These are phyloP conservation scores for Phytophthora tentaculata DNA, from an alignment of 352 stramenopile species.

Conservation along the genomic window DNA sequence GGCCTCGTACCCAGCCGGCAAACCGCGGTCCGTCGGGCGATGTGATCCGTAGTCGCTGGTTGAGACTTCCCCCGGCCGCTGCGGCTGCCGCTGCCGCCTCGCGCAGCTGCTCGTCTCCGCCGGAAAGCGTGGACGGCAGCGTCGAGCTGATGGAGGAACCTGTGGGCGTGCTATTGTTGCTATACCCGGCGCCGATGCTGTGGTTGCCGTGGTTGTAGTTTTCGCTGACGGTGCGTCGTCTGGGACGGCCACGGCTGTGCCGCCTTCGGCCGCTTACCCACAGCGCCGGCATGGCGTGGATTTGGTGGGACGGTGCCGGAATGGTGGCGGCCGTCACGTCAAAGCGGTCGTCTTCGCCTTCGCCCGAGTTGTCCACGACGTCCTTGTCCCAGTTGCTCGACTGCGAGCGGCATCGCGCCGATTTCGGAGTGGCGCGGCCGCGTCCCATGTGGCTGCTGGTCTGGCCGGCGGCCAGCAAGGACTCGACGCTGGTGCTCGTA, in stretches of 20 bases:
- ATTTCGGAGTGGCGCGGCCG: slow-evolving; percentile 29
- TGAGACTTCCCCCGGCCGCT: slow-evolving; percentile 20
- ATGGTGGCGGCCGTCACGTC: slow-evolving; percentile 50
- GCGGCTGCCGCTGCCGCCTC: slow-evolving; percentile 27
- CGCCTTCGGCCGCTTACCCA: slow-evolving; percentile 53
- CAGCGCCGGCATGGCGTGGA: slow-evolving; percentile 45
- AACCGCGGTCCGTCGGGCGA: slow-evolving; percentile 55
- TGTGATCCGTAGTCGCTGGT: slow-evolving; percentile 61
- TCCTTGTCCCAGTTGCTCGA: slow-evolving; percentile 73
- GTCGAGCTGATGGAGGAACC: slow-evolving; percentile 27
- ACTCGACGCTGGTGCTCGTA: slow-evolving; percentile 33
- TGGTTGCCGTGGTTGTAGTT: slow-evolving; percentile 35
- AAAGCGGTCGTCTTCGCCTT: slow-evolving; percentile 46
- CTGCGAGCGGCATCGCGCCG: slow-evolving; percentile 52
- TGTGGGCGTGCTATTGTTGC: slow-evolving; percentile 34
- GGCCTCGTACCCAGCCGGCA: slow-evolving; percentile 75
- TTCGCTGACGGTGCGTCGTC: slow-evolving; percentile 45
- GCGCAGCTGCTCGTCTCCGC: slow-evolving; percentile 44
- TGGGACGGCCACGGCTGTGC: slow-evolving; percentile 41
- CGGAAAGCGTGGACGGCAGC: slow-evolving; percentile 22
- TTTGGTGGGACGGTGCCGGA: slow-evolving; percentile 46
- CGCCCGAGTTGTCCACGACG: slow-evolving; percentile 44
- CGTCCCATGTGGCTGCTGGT: slow-evolving; percentile 19
- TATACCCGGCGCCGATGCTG: slow-evolving; percentile 16
- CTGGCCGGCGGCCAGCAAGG: slow-evolving; percentile 31